Percentiles rank a stretch among this genome's conserved stretches.
phyloP scores from a whole-genome alignment of 306 rosid genomes.

The Dryas octopetala region DNA sequence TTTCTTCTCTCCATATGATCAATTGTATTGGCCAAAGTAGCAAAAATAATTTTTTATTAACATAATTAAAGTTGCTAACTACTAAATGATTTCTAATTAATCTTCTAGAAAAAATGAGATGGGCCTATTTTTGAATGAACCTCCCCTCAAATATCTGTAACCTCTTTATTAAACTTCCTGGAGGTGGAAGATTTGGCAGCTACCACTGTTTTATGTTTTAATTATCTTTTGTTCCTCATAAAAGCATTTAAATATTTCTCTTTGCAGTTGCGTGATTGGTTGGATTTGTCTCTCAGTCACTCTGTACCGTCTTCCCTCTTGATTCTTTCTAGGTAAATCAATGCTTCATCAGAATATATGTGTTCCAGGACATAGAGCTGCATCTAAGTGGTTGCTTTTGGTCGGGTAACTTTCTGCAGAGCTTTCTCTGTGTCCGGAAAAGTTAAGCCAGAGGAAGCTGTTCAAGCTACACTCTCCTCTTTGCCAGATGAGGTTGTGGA shows the following conservation, averaged over 20 bases:
- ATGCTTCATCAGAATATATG: background rate
- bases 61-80: no score
- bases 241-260: slow-evolving; percentile 18
- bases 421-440: slow-evolving; percentile 85
- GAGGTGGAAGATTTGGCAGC: background rate
- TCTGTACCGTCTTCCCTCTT: slow-evolving; percentile 93
- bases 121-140: no score
- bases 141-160: no score
- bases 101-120: no score
- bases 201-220: slow-evolving; percentile 17
- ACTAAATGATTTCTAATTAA: no score
- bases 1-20: no score
- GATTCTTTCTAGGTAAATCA: slow-evolving; percentile 88
- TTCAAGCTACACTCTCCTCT: slow-evolving; percentile 86
- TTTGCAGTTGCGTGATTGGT: slow-evolving; percentile 88
- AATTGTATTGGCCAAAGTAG: no score
- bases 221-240: slow-evolving; percentile 10
- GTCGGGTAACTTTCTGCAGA: slow-evolving; percentile 32
- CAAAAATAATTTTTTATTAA: no score
- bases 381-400: no score
- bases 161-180: no score
- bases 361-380: no score
- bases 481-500: slow-evolving; percentile 96
- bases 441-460: slow-evolving; percentile 82
- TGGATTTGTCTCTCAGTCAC: slow-evolving; percentile 92